Percentiles rank a stretch among this genome's conserved stretches.
phyloP scores from a whole-genome alignment of 2,329 filamentous ascomycete species.

The Pseudogymnoascus sp. region DNA sequence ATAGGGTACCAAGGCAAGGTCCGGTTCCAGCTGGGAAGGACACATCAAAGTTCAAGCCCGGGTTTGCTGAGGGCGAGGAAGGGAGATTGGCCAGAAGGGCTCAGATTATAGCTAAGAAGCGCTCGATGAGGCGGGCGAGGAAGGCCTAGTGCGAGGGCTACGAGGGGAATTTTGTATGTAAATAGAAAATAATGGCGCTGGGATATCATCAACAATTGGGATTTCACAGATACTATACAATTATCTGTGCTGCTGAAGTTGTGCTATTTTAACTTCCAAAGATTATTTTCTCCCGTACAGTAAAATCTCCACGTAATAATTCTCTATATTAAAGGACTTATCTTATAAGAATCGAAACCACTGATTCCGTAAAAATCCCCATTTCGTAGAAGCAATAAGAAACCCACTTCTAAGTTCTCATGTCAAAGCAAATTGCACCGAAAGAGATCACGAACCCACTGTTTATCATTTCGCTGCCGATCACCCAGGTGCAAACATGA shows the following conservation, averaged over 20 bases:
- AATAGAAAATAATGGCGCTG: slow-evolving; percentile 5
- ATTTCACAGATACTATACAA: slow-evolving; percentile 3
- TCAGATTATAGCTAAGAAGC: slow-evolving; percentile 78
- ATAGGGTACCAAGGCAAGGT: slow-evolving; percentile 24
- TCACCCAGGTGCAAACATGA: not conserved
- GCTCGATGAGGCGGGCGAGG: slow-evolving; percentile 60
- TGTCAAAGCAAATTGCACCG: not conserved
- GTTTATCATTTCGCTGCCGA: not conserved
- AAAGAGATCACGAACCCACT: not conserved
- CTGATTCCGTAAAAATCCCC: not conserved
- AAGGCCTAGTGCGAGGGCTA: slow-evolving; percentile 10
- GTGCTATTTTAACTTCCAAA: too few species aligned
- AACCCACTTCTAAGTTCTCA: not conserved
- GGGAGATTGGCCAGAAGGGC: slow-evolving; percentile 53
- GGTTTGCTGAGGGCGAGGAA: slow-evolving; percentile 36
- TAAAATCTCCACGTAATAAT: not conserved
- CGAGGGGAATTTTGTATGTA: not conserved
- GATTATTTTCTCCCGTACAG: too few species aligned
- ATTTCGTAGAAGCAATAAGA: not conserved
- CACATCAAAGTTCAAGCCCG: slow-evolving; percentile 23
- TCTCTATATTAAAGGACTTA: not conserved
- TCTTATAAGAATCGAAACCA: not conserved
- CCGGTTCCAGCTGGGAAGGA: slow-evolving; percentile 23
- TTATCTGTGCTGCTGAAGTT: not conserved
- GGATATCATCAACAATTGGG: not conserved